Evolutionary conservation across 306 rosid genomes (phyloP).

Genomic region (Carpinus viminea): DNA sequence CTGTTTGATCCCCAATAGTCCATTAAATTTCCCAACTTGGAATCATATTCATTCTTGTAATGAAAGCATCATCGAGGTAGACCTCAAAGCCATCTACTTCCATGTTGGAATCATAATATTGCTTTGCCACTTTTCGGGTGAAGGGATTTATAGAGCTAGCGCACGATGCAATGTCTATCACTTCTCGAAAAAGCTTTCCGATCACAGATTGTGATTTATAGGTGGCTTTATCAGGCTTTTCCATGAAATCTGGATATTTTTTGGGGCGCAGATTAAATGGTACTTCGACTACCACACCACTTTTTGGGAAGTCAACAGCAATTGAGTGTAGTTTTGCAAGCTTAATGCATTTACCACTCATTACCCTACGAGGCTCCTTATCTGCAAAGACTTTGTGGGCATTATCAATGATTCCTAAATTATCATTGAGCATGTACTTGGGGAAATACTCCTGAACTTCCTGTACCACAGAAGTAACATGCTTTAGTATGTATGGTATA

Average conservation of each 20-base stretch:
- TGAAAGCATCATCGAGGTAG: too few species aligned
- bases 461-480: too few species aligned
- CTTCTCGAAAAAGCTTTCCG: conserved; percentile 49
- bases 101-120: conserved; percentile 65
- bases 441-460: too few species aligned
- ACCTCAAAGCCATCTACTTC: too few species aligned
- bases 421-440: too few species aligned
- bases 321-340: conserved; percentile 40
- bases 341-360: conserved; percentile 1
- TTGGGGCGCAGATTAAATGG: conserved; percentile 2
- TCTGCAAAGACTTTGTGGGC: conserved; percentile 33
- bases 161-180: conserved; percentile 39
- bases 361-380: not conserved
- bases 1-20: too few species aligned
- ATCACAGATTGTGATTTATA: conserved; percentile 38
- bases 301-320: conserved; percentile 45
- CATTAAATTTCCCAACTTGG: too few species aligned
- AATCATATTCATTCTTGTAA: too few species aligned
- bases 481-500: too few species aligned
- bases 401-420: too few species aligned
- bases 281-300: conserved; percentile 35
- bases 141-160: conserved; percentile 26
- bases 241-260: conserved; percentile 49
- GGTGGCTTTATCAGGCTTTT: conserved; percentile 22
- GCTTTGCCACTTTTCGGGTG: conserved; percentile 50